Conservation (phyloP, 345 rosid genomes). For the Trapa bicornis region DNA sequence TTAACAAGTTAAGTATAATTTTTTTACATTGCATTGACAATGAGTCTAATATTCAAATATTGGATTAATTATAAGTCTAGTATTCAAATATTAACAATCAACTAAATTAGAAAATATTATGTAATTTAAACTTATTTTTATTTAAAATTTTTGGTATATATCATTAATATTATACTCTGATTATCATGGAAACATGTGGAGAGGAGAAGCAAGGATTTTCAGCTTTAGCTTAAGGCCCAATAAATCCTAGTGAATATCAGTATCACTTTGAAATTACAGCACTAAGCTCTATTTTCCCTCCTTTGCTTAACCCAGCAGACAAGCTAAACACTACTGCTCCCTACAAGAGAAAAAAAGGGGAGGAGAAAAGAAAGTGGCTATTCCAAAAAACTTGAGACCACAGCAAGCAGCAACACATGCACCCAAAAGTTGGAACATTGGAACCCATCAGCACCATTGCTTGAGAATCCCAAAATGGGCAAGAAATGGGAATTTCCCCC, state of each 20-base stretch:
- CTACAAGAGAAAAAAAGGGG: no score
- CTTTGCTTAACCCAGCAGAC: background rate
- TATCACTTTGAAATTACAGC: slow-evolving; percentile 1
- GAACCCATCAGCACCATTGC: slow-evolving; percentile 13
- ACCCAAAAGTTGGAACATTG: slow-evolving; percentile 11
- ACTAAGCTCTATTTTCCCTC: background rate
- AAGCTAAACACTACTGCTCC: background rate
- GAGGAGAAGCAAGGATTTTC: background rate
- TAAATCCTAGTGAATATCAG: background rate
- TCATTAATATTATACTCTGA: no score
- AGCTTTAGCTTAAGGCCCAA: background rate
- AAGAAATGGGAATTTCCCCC: slow-evolving; percentile 11
- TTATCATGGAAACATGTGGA: background rate
- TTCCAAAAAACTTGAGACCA: slow-evolving; percentile 8
- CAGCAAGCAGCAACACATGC: slow-evolving; percentile 9
- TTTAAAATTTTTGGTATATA: no score
- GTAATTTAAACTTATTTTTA: no score
- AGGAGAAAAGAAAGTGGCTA: background rate
- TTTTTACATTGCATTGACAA: no score
- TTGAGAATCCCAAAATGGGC: slow-evolving; percentile 32
- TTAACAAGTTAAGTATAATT: no score
- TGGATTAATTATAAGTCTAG: no score
- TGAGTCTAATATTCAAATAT: no score
- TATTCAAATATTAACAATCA: no score
- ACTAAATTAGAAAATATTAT: no score